Evolutionary conservation across 495 filamentous ascomycete species (phyloP).

Genomic region (Aspergillus affinis): DNA sequence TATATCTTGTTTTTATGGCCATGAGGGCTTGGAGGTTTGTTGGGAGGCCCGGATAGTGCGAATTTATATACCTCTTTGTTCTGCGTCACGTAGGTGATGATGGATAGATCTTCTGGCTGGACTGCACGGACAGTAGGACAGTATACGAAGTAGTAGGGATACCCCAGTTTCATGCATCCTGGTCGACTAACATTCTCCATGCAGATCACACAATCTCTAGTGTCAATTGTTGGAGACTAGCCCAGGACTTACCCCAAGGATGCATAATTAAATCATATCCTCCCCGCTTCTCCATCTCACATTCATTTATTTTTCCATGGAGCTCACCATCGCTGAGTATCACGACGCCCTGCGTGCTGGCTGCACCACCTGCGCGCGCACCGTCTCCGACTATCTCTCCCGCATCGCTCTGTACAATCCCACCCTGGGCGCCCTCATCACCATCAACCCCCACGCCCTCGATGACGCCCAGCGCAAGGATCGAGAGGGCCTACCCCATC

Average conservation of each 20-base stretch:
- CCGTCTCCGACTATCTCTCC: constrained; percentile 54
- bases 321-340: constrained; percentile 55
- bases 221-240: neutral
- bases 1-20: neutral
- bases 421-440: constrained; percentile 56
- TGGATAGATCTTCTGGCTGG: neutral
- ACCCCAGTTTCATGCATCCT: neutral
- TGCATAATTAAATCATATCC: neutral
- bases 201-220: neutral
- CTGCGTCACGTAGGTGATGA: neutral
- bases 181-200: neutral
- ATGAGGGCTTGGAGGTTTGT: neutral
- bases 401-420: constrained; percentile 57
- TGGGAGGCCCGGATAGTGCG: neutral
- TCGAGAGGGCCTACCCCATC: neutral
- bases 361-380: constrained; percentile 47
- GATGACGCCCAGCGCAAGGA: constrained; percentile 49
- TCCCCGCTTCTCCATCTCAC: neutral
- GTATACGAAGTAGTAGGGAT: neutral
- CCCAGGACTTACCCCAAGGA: neutral
- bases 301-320: constrained; percentile 21
- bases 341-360: constrained; percentile 52
- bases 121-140: too few species aligned
- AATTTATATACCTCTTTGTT: neutral
- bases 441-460: constrained; percentile 52